Evolutionary conservation across 1,139 yeast species (phyloP).

Genomic region (Oligophagozyma castellii): DNA sequence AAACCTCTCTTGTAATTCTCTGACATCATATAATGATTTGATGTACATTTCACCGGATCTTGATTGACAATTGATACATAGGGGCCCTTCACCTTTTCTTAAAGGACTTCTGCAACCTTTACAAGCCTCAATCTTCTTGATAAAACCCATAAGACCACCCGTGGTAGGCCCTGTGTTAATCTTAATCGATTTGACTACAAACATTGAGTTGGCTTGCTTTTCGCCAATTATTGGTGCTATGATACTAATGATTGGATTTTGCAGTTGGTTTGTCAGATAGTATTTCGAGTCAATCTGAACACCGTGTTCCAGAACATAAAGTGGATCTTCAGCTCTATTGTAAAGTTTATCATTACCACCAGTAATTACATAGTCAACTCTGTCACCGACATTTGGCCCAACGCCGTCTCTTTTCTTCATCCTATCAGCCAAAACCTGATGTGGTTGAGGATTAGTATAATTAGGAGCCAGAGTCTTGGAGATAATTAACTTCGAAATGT

Average conservation of each 20-base stretch:
- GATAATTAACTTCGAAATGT: conserved; percentile 84
- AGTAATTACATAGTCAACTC: conserved; percentile 93
- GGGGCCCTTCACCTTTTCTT: conserved; percentile 55
- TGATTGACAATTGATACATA: conserved; percentile 67
- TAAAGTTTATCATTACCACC: conserved; percentile 82
- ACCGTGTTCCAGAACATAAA: conserved; percentile 81
- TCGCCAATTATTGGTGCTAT: conserved; percentile 94
- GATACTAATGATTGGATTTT: conserved; percentile 86
- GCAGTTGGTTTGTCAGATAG: conserved; percentile 81
- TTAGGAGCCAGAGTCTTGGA: conserved; percentile 88
- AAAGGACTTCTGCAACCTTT: conserved; percentile 80
- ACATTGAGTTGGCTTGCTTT: conserved; percentile 59
- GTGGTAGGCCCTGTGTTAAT: conserved; percentile 38
- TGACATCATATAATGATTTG: conserved; percentile 64
- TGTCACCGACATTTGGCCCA: conserved; percentile 93
- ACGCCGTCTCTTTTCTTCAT: conserved; percentile 95
- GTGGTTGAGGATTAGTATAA: conserved; percentile 94
- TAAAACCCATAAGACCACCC: conserved; percentile 84
- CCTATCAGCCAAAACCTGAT: conserved; percentile 88
- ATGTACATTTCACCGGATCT: conserved; percentile 72
- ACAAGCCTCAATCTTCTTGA: conserved; percentile 80
- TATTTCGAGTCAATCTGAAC: conserved; percentile 91
- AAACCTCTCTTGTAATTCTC: conserved; percentile 68
- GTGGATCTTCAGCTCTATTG: conserved; percentile 94
- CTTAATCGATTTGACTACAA: conserved; percentile 38